Base-by-base conservation (phyloP, 495 filamentous ascomycete genomes). In the Neurospora pannonica region DNA sequence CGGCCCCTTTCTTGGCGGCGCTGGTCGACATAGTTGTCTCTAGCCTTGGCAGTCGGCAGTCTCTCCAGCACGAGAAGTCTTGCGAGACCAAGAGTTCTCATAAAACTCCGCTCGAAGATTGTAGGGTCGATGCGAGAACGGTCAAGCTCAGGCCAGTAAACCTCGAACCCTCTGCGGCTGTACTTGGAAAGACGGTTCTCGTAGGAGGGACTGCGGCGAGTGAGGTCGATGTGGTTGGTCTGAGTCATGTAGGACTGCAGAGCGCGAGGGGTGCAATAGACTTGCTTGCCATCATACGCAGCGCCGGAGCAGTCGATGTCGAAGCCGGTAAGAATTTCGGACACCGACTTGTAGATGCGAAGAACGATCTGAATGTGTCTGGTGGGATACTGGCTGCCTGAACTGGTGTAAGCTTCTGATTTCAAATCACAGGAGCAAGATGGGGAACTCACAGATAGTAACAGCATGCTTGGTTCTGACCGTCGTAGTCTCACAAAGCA, bases 161-260 rank as follows among this genome's bases (percentile, higher is more conserved):
- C 87, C 78, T 97, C 93, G 72, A 97, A 97, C 4, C 92, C 92
- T 15, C 93, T 85, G 78, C 91, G 93, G 31, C 90, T 92, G 81
- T 95, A 97, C 80, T 97, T 97, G 5, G 92, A 93, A n/a, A 97
- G 86, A 10, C 93, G 91, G 75, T 92, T 95, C 77, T 97, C 93
- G 77, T 95, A 97, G 0, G 92, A 94, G 0, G 93, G 93, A 13
- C 92, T 94, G 17, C 93, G 89, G 5, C 93, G 87, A 8, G 88
- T 90, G 67, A 97, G 85, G 79, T 97, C 93, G 75, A 97, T 88
- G 36, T 88, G 89, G 77, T 97, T 97, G 73, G 86, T 86, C 83
- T 97, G 93, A 9, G 92, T 94, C 72, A 95, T 89, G 76, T 89
- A 94, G 1, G 92, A 87, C n/a, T 87, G 87, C 7, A 97, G 78